Base-by-base conservation (phyloP, 768 basidiomycete genomes). In the Neoboletus brunneissimus region DNA sequence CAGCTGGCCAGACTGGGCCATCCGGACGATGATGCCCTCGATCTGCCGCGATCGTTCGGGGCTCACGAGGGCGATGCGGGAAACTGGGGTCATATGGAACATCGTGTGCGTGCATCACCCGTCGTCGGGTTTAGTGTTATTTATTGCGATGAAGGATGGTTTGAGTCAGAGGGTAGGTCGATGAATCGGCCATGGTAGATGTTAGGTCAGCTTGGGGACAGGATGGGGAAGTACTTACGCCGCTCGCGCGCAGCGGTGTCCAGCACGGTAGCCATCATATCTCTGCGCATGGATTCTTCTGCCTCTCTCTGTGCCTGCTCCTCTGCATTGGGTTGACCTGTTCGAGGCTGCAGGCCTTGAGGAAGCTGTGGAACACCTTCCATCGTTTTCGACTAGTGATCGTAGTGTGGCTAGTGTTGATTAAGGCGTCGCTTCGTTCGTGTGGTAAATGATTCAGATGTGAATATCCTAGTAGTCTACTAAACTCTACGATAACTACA, bases 11-110 rank as follows among this genome's bases (percentile, higher is more conserved):
- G 82, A 78, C 73, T 92, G 90, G 9, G 86, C 91, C 89, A 94
- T 92, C 40, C 89, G 80, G 40, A 89, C 61, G 32, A 96, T 76
- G 55, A 94, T 84, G 4, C 74, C 76, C 72, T 94, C 90, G 62
- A 96, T 89, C 69, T 92, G 85, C 59, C 80, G 80, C 18, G 91
- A 88, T 67, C 91, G 78, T 40, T 89, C 85, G 0, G 91, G 87
- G 61, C 89, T 89, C 63, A 95, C 94, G 29, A 96, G 83, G 5
- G 87, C 82, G 60, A 96, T 95, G 48, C 94, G 85, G 11, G 90
- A 86, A 54, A 95, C 93, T 7, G 29, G 25, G n/a, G 48, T 27
- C 25, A 46, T 38, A 13, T 46, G 31, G 13, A 34, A 5, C 42
- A 16, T 16, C 16, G 48, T 29, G 31, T 16, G 38, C 31, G 8